Percentiles rank a stretch among this genome's conserved stretches.
Evolutionary conservation across 208 protist genomes (phyloP).

Genomic region (Leishmania arabica): DNA sequence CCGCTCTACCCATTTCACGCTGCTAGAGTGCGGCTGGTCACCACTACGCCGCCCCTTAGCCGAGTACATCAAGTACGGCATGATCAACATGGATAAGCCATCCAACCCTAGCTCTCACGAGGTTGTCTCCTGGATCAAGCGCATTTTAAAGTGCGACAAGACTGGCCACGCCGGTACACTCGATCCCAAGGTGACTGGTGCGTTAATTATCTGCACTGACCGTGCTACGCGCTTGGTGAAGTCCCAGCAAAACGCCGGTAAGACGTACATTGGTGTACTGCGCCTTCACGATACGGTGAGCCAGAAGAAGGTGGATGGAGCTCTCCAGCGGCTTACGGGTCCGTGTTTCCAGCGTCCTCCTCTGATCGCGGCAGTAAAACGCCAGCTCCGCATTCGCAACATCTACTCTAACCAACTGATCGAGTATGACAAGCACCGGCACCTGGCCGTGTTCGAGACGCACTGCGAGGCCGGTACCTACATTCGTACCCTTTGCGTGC

Average conservation of each 20-base stretch:
- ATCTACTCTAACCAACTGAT: slow-evolving; percentile 99
- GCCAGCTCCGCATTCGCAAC: slow-evolving; percentile 98
- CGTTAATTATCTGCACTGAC: slow-evolving; percentile 99
- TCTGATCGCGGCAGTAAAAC: slow-evolving; percentile 98
- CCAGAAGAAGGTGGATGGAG: slow-evolving; percentile 85
- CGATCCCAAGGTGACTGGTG: slow-evolving; percentile 99
- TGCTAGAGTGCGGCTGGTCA: slow-evolving; percentile 96
- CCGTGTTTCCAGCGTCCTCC: slow-evolving; percentile 99
- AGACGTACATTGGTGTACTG: slow-evolving; percentile 99
- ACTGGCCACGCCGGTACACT: slow-evolving; percentile 99
- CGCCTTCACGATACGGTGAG: slow-evolving; percentile 96
- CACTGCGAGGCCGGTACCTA: slow-evolving; percentile 99
- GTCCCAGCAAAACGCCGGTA: slow-evolving; percentile 99
- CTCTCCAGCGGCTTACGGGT: slow-evolving; percentile 97
- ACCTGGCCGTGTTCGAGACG: slow-evolving; percentile 98
- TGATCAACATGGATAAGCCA: slow-evolving; percentile 99
- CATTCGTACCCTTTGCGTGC: slow-evolving; percentile 99
- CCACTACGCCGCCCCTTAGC: slow-evolving; percentile 97
- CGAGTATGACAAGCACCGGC: slow-evolving; percentile 98
- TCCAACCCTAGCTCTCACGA: slow-evolving; percentile 99
- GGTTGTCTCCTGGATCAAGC: slow-evolving; percentile 99
- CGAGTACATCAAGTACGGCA: slow-evolving; percentile 99
- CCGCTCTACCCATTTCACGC: slow-evolving; percentile 97
- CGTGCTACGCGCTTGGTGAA: slow-evolving; percentile 99
- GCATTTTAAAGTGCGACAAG: slow-evolving; percentile 99